A percentile compares a stretch with the other conserved stretches of the same genome.
phyloP scores from a whole-genome alignment of 768 basidiomycete genomes.

The Amanita muscaria region DNA sequence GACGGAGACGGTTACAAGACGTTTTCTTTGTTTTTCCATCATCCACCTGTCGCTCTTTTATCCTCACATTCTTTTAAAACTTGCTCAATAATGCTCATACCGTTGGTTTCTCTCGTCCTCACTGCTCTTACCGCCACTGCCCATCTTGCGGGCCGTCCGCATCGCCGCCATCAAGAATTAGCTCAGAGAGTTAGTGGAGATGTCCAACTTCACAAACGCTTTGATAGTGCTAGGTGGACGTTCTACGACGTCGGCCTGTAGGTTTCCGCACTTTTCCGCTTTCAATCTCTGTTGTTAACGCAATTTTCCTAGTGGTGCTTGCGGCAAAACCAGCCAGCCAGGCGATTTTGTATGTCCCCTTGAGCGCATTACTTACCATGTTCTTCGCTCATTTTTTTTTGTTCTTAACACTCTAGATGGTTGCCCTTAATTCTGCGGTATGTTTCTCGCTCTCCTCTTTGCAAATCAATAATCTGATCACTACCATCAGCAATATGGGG shows the following conservation, averaged over 20 bases:
- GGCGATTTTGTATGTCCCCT: conserved; percentile 35
- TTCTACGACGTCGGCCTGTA: conserved; percentile 51
- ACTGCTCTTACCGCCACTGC: conserved; percentile 28
- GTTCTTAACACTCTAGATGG: conserved; percentile 29
- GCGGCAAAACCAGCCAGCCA: conserved; percentile 31
- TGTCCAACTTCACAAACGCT: conserved; percentile 32
- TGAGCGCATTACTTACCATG: neutral
- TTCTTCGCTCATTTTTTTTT: conserved; percentile 2
- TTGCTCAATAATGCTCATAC: conserved; percentile 16
- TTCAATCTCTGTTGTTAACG: conserved; percentile 5
- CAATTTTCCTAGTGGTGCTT: conserved; percentile 40
- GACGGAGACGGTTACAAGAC: neutral
- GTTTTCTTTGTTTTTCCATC: neutral
- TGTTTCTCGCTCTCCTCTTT: conserved; percentile 11
- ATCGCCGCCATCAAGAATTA: conserved; percentile 39
- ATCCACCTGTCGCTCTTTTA: neutral
- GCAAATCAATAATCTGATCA: neutral
- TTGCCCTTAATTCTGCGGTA: conserved; percentile 40
- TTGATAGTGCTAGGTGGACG: conserved; percentile 34
- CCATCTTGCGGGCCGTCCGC: conserved; percentile 20
- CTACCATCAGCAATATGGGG: conserved; percentile 40
- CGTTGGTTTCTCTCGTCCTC: conserved; percentile 19
- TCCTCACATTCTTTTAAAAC: neutral
- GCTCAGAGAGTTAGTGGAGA: conserved; percentile 38
- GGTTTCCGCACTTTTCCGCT: conserved; percentile 9